Evolutionary conservation across 1,139 yeast genomes (phyloP), one percentile per base, ranked within the genome.

Genomic region (Pichia sp.): DNA sequence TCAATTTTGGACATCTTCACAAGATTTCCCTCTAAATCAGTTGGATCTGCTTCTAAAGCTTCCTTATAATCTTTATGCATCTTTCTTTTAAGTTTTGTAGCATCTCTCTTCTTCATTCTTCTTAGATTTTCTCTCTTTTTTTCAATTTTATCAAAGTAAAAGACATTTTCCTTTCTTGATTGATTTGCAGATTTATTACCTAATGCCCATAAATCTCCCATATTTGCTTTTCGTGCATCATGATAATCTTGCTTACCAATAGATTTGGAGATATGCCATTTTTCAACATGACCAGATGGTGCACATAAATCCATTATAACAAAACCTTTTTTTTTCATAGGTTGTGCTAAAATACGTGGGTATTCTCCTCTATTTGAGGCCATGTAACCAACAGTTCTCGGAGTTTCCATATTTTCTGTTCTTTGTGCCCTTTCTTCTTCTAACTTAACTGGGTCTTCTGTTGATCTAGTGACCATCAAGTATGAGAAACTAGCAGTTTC

Each of bases 121-220:
- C 60, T 58, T 10, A 64, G 39, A 30, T 60, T 59, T 31, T 61
- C 59, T 44, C 61, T 65, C 53, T 66, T 67, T 45, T 56, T 56
- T 49, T 65, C 61, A 36, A 68, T 56, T 36, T 60, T 58, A 16
- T 62, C 66, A 45, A 63, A 53, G 44, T 66, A 66, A 44, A 62
- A 65, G 1, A 53, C 52, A 39, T 61, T 64, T 50, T 67, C 68
- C 47, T 65, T 65, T 14, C 56, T 60, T 5, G 70, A 64, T 45
- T 73, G 75, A 5, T 73, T 66, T 14, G 76, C 81, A 10, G 84
- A 76, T 70, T 91, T 91, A 46, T 84, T 86, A 30, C 81, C 93
- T 51, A 88, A 72, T 0, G 86, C 84, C 98, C 98, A 93, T 52
- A 85, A 70, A 65, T 93, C 99, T n/a, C 97, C 96, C 63, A 82